Evolutionary conservation across 805 yeast species (phyloP), one percentile per base, ranked within the genome.

Genomic region (Zygosaccharomyces pseudorouxii): DNA sequence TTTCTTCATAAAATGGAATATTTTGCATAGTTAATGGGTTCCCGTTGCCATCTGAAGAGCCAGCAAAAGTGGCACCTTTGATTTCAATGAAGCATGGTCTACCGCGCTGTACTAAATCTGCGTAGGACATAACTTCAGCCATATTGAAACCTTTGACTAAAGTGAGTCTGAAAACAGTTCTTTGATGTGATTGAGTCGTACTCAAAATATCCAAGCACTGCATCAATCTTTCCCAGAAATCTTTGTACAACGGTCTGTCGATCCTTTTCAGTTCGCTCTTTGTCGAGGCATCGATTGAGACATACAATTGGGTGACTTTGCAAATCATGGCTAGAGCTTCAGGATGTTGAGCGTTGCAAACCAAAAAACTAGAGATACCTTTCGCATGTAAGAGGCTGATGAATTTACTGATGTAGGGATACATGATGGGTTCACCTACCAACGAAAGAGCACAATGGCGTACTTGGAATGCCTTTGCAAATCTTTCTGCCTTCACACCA

Each of bases 261-360:
- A 89, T 89, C 56, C 80, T 81, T 57, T 87, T 86, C 63, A 89
- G 75, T 53, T 86, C 87, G 20, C 76, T 76, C 62, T 84, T 88
- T 5, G 89, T 85, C n/a, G 96, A 84, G 1, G 97, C 97, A 72
- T 89, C 97, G 57, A 89, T 89, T 41, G 96, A 86, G 16, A 89
- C 96, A 62, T 89, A 89, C 39, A 89, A 73, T 70, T 89, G 97
- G 0, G 97, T 89, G 7, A 89, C 97, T 58, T 83, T 85, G 27
- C 77, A 69, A 60, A 89, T 72, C 2, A 75, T 74, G 19, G 77
- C 80, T 56, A 89, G 72, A 53, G 89, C 86, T 45, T 84, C 89
- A 3, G 97, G 97, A 67, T 89, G 97, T 71, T 89, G 97, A 7
- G 97, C 97, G 64, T 89, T 89, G 70, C 97, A 90, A 10, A 89